Base-by-base conservation (phyloP, 306 rosid genomes). In the Citrullus mucosospermus region DNA sequence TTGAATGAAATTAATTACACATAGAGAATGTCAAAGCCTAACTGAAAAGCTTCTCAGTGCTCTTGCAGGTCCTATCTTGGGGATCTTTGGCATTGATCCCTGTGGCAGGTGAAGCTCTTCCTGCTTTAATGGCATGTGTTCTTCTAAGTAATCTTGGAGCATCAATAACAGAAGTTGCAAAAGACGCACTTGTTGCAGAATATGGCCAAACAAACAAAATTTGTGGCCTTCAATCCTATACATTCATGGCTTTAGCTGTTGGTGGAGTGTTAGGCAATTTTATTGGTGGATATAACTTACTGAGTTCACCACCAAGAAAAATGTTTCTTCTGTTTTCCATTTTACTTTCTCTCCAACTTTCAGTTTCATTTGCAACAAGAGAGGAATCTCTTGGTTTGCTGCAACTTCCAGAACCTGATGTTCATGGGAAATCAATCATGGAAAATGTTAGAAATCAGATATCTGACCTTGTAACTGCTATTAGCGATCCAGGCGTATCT, bases 101-200 rank as follows among this genome's bases (percentile, higher is more conserved):
- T 22, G 79, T 78, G 55, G 89, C 89, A 28, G 85, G 90, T 13
- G 83, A 85, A 75, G 85, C 81, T 36, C 93, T 94, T 82, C 85
- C 91, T 25, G 28, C 85, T 79, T 79, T 94, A 69, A 81, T 91
- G 85, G 88, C 78, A 4, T 80, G 85, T 66, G 89, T 86, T 75
- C 95, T 94, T 82, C 88, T 94, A 70, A 86, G 98, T 78, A 92
- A 94, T 84, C 84, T 92, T 20, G 97, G 98, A 78, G 98, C 97
- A 60, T 94, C 98, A 16, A 78, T 94, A 58, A 84, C 95, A 30
- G 97, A 94, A 85, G 97, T 94, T 7, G 93, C 96, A 48, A 90
- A 92, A 76, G 98, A 94, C 86, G 98, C 97, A 77, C 95, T 94
- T 81, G 88, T 94, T 8, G 91, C 97, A 43, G 98, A 94, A 69